phyloP scores from a whole-genome alignment of 129 eudicot species.

The Lonicera japonica region DNA sequence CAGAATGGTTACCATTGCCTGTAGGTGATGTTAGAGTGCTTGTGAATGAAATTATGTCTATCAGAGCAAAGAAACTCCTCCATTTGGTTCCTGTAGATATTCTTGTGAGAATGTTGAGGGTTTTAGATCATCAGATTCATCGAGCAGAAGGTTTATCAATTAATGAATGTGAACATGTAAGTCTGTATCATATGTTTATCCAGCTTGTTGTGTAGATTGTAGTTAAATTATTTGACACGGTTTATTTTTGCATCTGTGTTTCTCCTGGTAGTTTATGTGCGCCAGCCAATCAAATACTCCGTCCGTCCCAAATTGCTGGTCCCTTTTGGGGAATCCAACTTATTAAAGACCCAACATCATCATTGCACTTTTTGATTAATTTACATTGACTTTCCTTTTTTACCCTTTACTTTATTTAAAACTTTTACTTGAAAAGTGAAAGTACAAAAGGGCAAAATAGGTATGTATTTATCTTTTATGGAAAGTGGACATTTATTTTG shows the following conservation, averaged over 20 bases:
- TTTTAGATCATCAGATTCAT: constrained; percentile 86
- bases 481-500: too few relatives aligned
- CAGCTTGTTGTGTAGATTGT: constrained; percentile 4
- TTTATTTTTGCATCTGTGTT: constrained; percentile 14
- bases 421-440: too few relatives aligned
- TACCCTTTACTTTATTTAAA: too few relatives aligned
- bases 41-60: constrained; percentile 74
- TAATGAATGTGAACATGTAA: constrained; percentile 77
- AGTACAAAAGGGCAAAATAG: too few relatives aligned
- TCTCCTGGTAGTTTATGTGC: background rate
- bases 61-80: constrained; percentile 50
- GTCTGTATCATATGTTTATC: constrained; percentile 23
- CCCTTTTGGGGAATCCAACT: too few relatives aligned
- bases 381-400: too few relatives aligned
- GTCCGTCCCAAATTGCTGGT: too few relatives aligned
- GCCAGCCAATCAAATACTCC: background rate
- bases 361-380: too few relatives aligned
- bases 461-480: too few relatives aligned
- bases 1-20: constrained; percentile 74
- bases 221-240: constrained; percentile 1
- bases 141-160: constrained; percentile 92
- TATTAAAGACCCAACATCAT: too few relatives aligned
- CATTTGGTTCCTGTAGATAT: constrained; percentile 68
- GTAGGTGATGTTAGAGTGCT: constrained; percentile 51
- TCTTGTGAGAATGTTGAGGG: constrained; percentile 58